Evolutionary conservation across 2,329 filamentous ascomycete genomes (phyloP), one percentile per base, ranked within the genome.

Genomic region (Calonectria honghensis): DNA sequence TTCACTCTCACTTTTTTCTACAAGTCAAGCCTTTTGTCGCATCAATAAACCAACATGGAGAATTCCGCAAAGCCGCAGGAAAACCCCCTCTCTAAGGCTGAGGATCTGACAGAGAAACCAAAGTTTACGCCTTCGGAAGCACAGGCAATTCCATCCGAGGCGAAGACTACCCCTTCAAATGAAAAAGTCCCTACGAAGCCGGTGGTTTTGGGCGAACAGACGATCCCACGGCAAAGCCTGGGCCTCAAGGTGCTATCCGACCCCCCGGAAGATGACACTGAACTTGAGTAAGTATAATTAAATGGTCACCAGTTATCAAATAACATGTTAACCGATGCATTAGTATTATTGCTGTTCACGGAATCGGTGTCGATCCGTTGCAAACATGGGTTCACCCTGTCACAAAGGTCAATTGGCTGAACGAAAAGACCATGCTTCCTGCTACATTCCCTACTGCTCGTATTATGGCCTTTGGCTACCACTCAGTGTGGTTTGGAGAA

Each of bases 401-500:
- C 6, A 65, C 75, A 20, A 41, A 54, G 7, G 45, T 20, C 13
- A 70, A 76, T 29, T 76, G 75, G 75, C 73, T 76, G 4, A 9
- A 27, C 1, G 39, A 72, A 31, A 6, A 64, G 11, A 13, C 27
- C 9, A 76, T 76, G 75, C 72, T 76, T 18, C 75, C 73, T n/a
- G 31, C 29, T 20, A 63, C 18, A 24, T n/a, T 75, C 7, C 73
- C 73, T 24, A 45, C 51, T 4, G 66, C 75, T 6, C 66, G 75
- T 2, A 75, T 76, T n/a, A 73, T 76, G 70, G 50, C 45, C 11
- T 76, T 73, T 41, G 37, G 45, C 20, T 76, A 76, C 20, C 52
- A 76, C 37, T 76, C 75, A 14, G 39, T 70, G 20, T 76, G 75
- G 75, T 59, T 68, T 50, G 75, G 75, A n/a, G 45, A 73, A 2